Evolutionary conservation across 2,329 filamentous ascomycete species (phyloP).

Genomic region (Elsinoe australis): DNA sequence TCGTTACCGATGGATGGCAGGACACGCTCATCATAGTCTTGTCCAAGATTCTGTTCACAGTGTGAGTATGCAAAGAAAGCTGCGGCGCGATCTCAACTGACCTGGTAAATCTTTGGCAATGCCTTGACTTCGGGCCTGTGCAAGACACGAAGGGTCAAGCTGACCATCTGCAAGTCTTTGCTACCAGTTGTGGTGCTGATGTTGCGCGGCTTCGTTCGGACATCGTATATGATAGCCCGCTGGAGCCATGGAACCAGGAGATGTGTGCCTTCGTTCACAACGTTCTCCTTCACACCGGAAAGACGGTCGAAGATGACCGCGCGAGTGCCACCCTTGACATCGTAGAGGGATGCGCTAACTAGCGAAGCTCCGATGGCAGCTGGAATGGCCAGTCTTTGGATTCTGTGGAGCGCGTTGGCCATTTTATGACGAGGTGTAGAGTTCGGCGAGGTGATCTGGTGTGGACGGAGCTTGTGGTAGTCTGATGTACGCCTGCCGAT

Average conservation of each 20-base stretch:
- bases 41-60: constrained; percentile 70
- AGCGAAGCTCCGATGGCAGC: constrained; percentile 60
- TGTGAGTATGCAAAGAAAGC: background rate
- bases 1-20: constrained; percentile 49
- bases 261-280: constrained; percentile 93
- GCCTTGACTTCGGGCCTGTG: constrained; percentile 89
- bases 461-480: background rate
- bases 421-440: constrained; percentile 21
- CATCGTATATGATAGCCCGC: constrained; percentile 89
- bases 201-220: constrained; percentile 93
- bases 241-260: constrained; percentile 96
- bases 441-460: background rate
- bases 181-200: constrained; percentile 95
- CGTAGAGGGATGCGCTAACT: constrained; percentile 78
- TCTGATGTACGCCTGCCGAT: constrained; percentile 13
- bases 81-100: constrained; percentile 38
- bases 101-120: constrained; percentile 97
- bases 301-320: constrained; percentile 97
- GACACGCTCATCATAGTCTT: constrained; percentile 79
- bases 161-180: constrained; percentile 99
- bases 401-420: constrained; percentile 48
- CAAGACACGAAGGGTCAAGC: constrained; percentile 88
- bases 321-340: constrained; percentile 88
- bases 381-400: constrained; percentile 67
- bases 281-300: constrained; percentile 82